phyloP scores from a whole-genome alignment of 2,329 filamentous ascomycete genomes.

The Lecanicillium sp. region DNA sequence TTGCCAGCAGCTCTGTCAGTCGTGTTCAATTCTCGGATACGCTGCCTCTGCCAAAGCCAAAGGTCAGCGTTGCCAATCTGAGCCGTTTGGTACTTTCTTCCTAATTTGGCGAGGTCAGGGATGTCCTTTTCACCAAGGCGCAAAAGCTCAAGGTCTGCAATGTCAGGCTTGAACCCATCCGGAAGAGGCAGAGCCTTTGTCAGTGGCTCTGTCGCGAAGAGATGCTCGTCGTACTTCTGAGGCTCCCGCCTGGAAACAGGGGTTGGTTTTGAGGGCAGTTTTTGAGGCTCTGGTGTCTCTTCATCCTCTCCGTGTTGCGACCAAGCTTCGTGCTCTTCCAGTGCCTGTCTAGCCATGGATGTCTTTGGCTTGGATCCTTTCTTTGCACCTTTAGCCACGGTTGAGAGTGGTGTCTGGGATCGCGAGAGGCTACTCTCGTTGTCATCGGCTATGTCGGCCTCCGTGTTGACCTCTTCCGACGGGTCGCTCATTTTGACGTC shows the following conservation, averaged over 20 bases:
- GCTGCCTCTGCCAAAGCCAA: slow-evolving; percentile 53
- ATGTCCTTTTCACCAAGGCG: slow-evolving; percentile 38
- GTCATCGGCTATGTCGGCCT: slow-evolving; percentile 41
- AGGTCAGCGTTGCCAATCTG: slow-evolving; percentile 46
- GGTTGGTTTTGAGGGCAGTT: slow-evolving; percentile 23
- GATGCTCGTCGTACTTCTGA: slow-evolving; percentile 40
- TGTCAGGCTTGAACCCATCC: slow-evolving; percentile 38
- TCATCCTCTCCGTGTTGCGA: slow-evolving; percentile 49
- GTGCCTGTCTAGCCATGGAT: slow-evolving; percentile 72
- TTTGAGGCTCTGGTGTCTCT: slow-evolving; percentile 4
- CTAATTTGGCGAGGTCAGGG: slow-evolving; percentile 44
- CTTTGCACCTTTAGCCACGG: slow-evolving; percentile 31
- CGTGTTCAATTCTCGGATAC: slow-evolving; percentile 50
- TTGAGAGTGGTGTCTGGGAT: slow-evolving; percentile 40
- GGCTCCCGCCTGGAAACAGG: background rate
- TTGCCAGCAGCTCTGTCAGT: slow-evolving; percentile 21
- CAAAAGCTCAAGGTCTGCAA: slow-evolving; percentile 40
- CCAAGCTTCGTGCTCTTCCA: slow-evolving; percentile 57
- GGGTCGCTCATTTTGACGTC: slow-evolving; percentile 42
- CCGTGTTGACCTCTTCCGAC: slow-evolving; percentile 45
- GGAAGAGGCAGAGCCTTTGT: slow-evolving; percentile 40
- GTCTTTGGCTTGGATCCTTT: slow-evolving; percentile 60
- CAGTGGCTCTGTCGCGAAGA: slow-evolving; percentile 44
- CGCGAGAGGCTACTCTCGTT: slow-evolving; percentile 40
- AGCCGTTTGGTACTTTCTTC: slow-evolving; percentile 39